Percentiles rank a stretch among this genome's conserved stretches.
phyloP scores from a whole-genome alignment of 208 protist genomes.

The Acanthamoeba triangularis region DNA sequence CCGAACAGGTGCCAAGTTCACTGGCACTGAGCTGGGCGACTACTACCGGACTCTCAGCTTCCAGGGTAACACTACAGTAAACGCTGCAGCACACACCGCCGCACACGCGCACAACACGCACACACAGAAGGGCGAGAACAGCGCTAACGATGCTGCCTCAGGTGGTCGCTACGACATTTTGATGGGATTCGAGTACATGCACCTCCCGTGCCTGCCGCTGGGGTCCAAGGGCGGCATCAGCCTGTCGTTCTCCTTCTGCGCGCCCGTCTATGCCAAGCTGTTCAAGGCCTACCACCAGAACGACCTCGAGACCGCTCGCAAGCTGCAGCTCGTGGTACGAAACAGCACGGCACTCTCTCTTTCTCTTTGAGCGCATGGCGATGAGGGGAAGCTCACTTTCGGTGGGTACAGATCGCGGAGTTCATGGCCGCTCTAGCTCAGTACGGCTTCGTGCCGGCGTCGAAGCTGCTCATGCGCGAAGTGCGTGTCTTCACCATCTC shows the following conservation, averaged over 20 bases:
- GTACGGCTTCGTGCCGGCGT: background rate
- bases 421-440: background rate
- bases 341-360: no score
- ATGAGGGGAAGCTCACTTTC: no score
- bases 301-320: slow-evolving; percentile 1
- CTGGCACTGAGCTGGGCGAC: slow-evolving; percentile 22
- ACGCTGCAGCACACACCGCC: no score
- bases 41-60: slow-evolving; percentile 11
- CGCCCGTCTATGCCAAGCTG: background rate
- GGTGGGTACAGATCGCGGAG: slow-evolving; percentile 5
- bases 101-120: background rate
- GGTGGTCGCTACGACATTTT: slow-evolving; percentile 6
- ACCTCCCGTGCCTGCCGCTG: slow-evolving; percentile 26
- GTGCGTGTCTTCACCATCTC: background rate
- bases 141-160: background rate
- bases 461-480: background rate
- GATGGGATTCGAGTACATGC: slow-evolving; percentile 54
- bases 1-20: background rate
- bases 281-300: background rate
- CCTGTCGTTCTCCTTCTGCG: slow-evolving; percentile 45
- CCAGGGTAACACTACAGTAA: no score
- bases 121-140: background rate
- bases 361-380: no score
- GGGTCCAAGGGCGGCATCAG: slow-evolving; percentile 42
- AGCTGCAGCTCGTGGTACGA: background rate